Evolutionary conservation across 2,329 filamentous ascomycete genomes (phyloP).

Genomic region (Cladophialophora chaetospira): DNA sequence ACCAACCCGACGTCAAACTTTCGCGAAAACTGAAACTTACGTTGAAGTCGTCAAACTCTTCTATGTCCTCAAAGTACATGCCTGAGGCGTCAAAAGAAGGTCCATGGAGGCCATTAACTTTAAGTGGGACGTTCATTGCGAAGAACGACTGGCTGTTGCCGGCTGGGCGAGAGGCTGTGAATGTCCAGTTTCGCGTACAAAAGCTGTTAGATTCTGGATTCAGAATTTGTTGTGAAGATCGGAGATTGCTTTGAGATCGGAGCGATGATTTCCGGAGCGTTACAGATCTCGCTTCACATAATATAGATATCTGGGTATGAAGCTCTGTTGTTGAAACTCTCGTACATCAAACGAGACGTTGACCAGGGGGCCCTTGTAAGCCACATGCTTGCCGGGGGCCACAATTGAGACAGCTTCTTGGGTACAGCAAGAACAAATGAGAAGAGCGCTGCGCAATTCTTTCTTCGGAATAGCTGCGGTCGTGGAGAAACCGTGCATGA

Average conservation of each 20-base stretch:
- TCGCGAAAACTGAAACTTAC: not conserved
- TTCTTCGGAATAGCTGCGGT: not conserved
- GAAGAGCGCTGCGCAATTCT: not conserved
- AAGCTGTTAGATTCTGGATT: too few species aligned
- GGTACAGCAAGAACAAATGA: not conserved
- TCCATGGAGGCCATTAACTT: not conserved
- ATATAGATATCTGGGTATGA: not conserved
- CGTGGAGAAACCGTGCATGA: too few species aligned
- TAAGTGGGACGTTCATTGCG: slow-evolving; percentile 1
- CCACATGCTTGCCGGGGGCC: not conserved
- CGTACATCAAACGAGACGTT: not conserved
- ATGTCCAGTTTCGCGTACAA: too few species aligned
- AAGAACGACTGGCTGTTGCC: not conserved
- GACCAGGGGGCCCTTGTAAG: not conserved
- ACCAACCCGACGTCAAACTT: not conserved
- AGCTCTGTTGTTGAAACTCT: not conserved
- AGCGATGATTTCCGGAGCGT: not conserved
- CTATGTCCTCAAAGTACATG: slow-evolving; percentile 4
- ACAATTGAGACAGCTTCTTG: not conserved
- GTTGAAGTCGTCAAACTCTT: slow-evolving; percentile 1
- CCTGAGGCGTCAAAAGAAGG: not conserved
- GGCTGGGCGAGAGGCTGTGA: not conserved
- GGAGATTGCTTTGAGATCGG: not conserved
- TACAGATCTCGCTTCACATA: not conserved
- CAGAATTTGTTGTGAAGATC: not conserved